phyloP scores from a whole-genome alignment of 306 rosid species.

The Ziziphus jujuba region DNA sequence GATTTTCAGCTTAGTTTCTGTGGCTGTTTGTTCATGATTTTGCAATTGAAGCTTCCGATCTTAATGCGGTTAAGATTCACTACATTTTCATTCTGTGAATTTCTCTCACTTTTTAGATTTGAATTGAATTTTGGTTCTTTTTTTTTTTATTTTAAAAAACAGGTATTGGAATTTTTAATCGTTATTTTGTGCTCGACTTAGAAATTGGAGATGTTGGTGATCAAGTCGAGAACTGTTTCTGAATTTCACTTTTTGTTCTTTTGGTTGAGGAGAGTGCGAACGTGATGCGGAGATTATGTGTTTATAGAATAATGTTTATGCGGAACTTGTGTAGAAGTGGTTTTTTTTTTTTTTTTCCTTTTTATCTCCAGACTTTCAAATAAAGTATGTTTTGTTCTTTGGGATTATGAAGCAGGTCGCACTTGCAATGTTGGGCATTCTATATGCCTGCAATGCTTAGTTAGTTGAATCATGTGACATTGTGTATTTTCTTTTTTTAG shows the following conservation, averaged over 20 bases:
- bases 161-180: too few species aligned
- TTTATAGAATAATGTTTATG: not conserved
- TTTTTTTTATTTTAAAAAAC: too few species aligned
- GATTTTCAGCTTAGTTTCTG: slow-evolving; percentile 18
- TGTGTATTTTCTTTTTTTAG: not conserved
- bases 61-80: slow-evolving; percentile 11
- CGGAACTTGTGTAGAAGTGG: not conserved
- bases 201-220: slow-evolving; percentile 10
- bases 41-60: slow-evolving; percentile 34
- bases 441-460: not conserved
- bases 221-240: slow-evolving; percentile 4
- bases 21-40: not conserved
- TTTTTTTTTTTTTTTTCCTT: too few species aligned
- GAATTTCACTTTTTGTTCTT: not conserved
- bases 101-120: slow-evolving; percentile 2
- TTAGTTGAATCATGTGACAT: not conserved
- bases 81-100: not conserved
- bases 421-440: not conserved
- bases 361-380: not conserved
- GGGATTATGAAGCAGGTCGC: too few species aligned
- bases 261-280: not conserved
- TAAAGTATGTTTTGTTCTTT: too few species aligned
- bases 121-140: not conserved
- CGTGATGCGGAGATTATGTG: not conserved
- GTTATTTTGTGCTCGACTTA: too few species aligned